Evolutionary conservation across 129 eudicot species (phyloP).

Genomic region (Oenanthe sinensis): DNA sequence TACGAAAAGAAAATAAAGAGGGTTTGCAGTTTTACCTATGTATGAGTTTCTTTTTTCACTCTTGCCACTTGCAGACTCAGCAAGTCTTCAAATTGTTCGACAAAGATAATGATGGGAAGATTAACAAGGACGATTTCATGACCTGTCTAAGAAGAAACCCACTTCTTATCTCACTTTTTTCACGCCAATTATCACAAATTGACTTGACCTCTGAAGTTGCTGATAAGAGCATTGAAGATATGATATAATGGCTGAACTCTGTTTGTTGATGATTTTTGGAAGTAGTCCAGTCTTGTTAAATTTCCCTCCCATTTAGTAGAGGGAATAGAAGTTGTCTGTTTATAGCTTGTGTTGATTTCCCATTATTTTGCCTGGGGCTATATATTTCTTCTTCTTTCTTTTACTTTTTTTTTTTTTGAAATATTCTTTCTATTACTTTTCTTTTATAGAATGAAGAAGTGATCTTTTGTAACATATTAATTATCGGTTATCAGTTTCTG

Average conservation of each 20-base stretch:
- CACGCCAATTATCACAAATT: constrained; percentile 33
- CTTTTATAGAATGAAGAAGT: neutral
- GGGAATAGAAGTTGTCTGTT: neutral
- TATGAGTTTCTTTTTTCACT: neutral
- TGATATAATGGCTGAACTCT: constrained; percentile 9
- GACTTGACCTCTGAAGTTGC: constrained; percentile 18
- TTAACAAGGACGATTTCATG: constrained; percentile 67
- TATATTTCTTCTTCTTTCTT: neutral
- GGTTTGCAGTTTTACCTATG: neutral
- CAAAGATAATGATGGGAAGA: constrained; percentile 51
- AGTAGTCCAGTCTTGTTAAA: neutral
- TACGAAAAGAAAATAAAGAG: neutral
- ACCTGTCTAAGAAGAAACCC: constrained; percentile 69
- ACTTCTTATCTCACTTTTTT: constrained; percentile 62
- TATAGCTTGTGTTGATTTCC: neutral
- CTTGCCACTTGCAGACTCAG: constrained; percentile 33
- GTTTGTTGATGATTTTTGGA: neutral
- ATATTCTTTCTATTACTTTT: neutral
- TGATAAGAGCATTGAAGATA: constrained; percentile 21
- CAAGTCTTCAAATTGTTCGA: constrained; percentile 61
- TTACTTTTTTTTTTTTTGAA: neutral
- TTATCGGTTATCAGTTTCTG: neutral
- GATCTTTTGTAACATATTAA: neutral
- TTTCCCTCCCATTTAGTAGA: neutral
- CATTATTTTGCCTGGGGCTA: constrained; percentile 2